Conservation (phyloP, 345 rosid species). For the Carallia pectinifolia region DNA sequence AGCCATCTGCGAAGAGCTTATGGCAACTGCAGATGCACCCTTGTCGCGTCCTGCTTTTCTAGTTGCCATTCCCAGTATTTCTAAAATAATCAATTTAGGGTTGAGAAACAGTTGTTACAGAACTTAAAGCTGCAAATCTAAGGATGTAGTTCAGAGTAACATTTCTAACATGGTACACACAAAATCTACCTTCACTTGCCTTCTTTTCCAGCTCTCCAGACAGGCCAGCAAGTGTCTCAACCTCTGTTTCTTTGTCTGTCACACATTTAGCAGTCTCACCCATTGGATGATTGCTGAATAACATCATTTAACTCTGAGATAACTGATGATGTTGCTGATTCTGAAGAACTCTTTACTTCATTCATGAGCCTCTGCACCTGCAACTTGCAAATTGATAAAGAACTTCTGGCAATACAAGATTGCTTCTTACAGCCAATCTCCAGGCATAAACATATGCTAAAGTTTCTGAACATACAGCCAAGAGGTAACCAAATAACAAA, state of each 20-base stretch:
- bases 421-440: constrained; percentile 88
- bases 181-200: constrained; percentile 37
- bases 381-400: constrained; percentile 70
- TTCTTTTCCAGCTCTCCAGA: constrained; percentile 83
- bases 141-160: constrained; percentile 3
- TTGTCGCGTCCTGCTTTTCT: constrained; percentile 47
- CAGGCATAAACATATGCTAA: constrained; percentile 77
- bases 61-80: constrained; percentile 64
- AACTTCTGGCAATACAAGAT: constrained; percentile 71
- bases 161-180: constrained; percentile 1
- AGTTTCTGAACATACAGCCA: constrained; percentile 70
- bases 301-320: constrained; percentile 50
- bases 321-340: constrained; percentile 48
- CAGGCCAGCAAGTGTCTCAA: constrained; percentile 59
- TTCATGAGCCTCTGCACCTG: constrained; percentile 53
- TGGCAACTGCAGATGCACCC: constrained; percentile 34
- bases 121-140: constrained; percentile 79
- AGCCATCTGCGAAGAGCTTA: constrained; percentile 65
- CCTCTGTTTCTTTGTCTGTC: constrained; percentile 74
- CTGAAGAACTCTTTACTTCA: constrained; percentile 54
- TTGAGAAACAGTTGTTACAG: constrained; percentile 62
- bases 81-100: constrained; percentile 68
- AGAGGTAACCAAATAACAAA: background rate
- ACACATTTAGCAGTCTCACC: constrained; percentile 35
- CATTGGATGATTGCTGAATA: constrained; percentile 57